Evolutionary conservation across 108 stramenopile genomes (phyloP).

Genomic region (Cyclotella choctawhatcheeana): DNA sequence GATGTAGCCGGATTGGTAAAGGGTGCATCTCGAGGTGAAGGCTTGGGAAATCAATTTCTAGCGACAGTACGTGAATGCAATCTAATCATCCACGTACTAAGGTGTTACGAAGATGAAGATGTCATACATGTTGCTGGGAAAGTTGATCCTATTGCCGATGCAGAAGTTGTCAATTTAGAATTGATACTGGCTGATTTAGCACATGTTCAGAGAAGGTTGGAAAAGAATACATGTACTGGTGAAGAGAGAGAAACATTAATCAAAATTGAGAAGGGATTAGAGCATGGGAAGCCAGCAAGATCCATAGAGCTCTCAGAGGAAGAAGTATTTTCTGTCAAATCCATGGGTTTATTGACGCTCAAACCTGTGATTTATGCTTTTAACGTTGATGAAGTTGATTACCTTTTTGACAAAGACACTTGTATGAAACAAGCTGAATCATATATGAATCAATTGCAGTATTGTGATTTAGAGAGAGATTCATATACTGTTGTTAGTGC

Average conservation of each 20-base stretch:
- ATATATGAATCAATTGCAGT: conserved; percentile 54
- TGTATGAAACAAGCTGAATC: conserved; percentile 57
- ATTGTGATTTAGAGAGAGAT: conserved; percentile 49
- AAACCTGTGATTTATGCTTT: conserved; percentile 91
- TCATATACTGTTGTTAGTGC: conserved; percentile 77
- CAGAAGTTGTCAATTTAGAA: conserved; percentile 90
- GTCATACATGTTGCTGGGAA: conserved; percentile 87
- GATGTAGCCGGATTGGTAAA: conserved; percentile 95
- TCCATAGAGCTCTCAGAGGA: conserved; percentile 53
- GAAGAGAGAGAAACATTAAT: conserved; percentile 72
- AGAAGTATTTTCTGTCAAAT: conserved; percentile 55
- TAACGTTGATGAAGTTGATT: conserved; percentile 92
- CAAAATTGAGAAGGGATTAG: conserved; percentile 55
- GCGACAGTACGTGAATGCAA: conserved; percentile 85
- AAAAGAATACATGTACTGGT: conserved; percentile 55
- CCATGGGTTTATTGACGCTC: conserved; percentile 81
- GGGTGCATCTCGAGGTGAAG: conserved; percentile 92
- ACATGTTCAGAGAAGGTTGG: conserved; percentile 85
- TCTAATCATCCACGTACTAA: conserved; percentile 85
- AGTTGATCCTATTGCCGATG: conserved; percentile 91
- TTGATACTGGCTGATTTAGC: conserved; percentile 87
- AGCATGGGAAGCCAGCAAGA: conserved; percentile 72
- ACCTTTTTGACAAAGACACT: conserved; percentile 39
- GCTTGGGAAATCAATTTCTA: conserved; percentile 95
- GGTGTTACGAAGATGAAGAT: conserved; percentile 81